Evolutionary conservation across 129 eudicot species (phyloP), one percentile per base, ranked within the genome.

Genomic region (Chrysanthemum makinoi): DNA sequence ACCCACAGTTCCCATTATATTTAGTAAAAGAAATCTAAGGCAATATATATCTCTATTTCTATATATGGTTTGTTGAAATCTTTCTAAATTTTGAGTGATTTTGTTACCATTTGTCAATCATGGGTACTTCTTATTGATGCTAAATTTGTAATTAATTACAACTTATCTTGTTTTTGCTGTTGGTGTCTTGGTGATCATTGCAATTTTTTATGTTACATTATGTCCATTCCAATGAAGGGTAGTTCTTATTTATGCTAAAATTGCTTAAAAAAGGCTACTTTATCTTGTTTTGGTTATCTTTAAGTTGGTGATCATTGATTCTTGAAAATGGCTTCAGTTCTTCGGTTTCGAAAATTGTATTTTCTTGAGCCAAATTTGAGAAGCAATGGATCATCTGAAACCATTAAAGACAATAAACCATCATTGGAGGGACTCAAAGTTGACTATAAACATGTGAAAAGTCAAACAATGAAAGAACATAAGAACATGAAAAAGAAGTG

Each of bases 311-410:
- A 24, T 46, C 54, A 47, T 72, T 62, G 74, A 24, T 18, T 57
- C 69, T 43, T 20, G 58, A 28, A 75, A 26, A 88, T 85, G 95
- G 82, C 71, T 84, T 76, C 95, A n/a, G 77, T 82, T 68, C 85
- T 84, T 24, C 76, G 93, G 81, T 91, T 88, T 43, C 72, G 89
- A 2, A 88, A 86, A 69, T 68, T 86, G 65, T 87, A 86, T 67
- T 68, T 73, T 56, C 33, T 85, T 17, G 88, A 84, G 50, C 86
- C 87, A 26, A 62, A 81, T 47, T 39, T 77, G 66, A 61, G 68
- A 69, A 62, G 68, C 53, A 75, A 39, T 62, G 76, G 74, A 73
- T 72, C 87, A 59, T 66, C 4, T 55, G 81, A 70, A 13, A 66
- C 66, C 52, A 60, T 58, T 17, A 79, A 72, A 58, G 71, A 83